Conservation (phyloP, 1,284 basidiomycete genomes). For the Melampsora medusae region DNA sequence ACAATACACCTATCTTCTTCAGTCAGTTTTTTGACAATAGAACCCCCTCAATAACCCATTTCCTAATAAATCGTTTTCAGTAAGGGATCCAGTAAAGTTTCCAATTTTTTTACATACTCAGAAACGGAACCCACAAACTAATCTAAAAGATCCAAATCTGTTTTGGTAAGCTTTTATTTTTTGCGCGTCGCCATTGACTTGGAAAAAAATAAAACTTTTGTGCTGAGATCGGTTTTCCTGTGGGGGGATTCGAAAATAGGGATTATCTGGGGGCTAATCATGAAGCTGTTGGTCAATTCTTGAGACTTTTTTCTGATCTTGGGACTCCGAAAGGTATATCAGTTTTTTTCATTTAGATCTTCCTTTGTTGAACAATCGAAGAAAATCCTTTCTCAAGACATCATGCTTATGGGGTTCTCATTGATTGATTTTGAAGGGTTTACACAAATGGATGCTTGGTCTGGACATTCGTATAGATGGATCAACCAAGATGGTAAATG, state of each 20-base stretch:
- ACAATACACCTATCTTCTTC: slow-evolving; percentile 89
- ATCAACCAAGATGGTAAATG: neutral
- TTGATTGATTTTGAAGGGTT: neutral
- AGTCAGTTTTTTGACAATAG: slow-evolving; percentile 54
- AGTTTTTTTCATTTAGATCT: neutral
- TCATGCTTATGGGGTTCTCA: neutral
- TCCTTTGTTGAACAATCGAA: too few relatives aligned
- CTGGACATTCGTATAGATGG: neutral
- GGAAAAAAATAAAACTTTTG: neutral
- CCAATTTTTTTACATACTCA: slow-evolving; percentile 20
- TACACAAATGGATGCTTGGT: neutral
- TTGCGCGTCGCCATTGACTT: neutral
- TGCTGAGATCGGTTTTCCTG: neutral
- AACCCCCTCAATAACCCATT: too few relatives aligned
- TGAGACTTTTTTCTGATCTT: neutral
- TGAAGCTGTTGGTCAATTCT: neutral
- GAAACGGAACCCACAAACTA: slow-evolving; percentile 9
- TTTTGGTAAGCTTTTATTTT: neutral
- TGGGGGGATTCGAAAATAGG: neutral
- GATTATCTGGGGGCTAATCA: slow-evolving; percentile 1
- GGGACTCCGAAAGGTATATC: neutral
- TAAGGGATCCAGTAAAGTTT: slow-evolving; percentile 68
- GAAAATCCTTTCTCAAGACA: neutral
- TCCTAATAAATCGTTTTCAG: neutral
- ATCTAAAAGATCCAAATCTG: slow-evolving; percentile 13